Evolutionary conservation across 352 stramenopile species (phyloP), one percentile per base, ranked within the genome.

Genomic region (Pythium sukuiense): DNA sequence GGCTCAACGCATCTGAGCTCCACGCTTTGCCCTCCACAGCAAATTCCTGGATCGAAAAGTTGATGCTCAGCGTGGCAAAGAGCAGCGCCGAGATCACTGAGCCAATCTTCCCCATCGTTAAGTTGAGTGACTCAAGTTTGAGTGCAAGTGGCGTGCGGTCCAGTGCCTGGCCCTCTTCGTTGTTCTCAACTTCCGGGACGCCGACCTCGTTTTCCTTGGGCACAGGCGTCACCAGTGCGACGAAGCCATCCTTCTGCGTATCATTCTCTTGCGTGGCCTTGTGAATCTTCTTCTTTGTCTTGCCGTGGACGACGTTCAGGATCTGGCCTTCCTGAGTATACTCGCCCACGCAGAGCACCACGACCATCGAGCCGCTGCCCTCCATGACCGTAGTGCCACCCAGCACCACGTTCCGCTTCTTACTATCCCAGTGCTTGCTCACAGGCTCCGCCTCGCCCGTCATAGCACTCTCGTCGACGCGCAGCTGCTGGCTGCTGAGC

Each of bases 291-390:
- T 56, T 26, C 33, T 66, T 71, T 4, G 37, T 27, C 20, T 48
- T 54, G 27, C 67, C 63, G 30, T 70, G 41, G 46, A 81, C 79
- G 16, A 97, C 69, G 43, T 79, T 82, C 61, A 78, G 79, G 48
- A 93, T 91, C 62, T 96, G 93, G 8, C 87, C 81, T 39, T 89
- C 87, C 72, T 97, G 87, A 8, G 77, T 92, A 62, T 96, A 73
- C 29, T 85, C 81, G n/a, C 92, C 92, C 14, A 98, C 91, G 14
- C 83, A 87, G 24, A 93, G 79, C 48, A 94, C 88, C 48, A 94
- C 88, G 35, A 98, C 63, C 77, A 97, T 96, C 46, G 80, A 73
- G 30, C 78, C 87, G 9, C 78, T 78, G 14, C 92, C 94, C 57
- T 89, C 80, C 61, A 88, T 90, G 6, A 95, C 80, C 20, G 88